Evolutionary conservation across 192 early-diverging fungal species (phyloP), one percentile per base, ranked within the genome.

Genomic region (Thoreauomyces humboldtii): DNA sequence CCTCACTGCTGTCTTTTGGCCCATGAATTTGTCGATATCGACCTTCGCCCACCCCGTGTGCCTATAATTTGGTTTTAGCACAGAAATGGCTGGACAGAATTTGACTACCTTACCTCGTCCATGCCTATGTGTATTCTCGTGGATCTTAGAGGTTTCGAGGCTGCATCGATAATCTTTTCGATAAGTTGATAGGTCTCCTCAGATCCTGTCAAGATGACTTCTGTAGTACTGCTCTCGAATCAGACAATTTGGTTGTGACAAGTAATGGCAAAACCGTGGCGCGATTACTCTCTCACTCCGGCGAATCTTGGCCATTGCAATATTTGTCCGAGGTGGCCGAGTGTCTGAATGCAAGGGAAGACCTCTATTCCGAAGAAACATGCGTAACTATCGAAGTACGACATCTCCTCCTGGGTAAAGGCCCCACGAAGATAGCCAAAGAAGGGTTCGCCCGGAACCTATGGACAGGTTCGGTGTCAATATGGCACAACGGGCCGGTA

Each of bases 261-360:
- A 29, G 33, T 55, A 27, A 0, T 0, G 1, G 14, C 0, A 42
- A 12, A 11, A 27, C 0, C 0, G 15, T n/a, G n/a, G n/a, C n/a
- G n/a, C n/a, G 33, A 34, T 45, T 54, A 75, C 72, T 94, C 92
- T 57, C 90, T 79, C 19, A 92, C 68, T 21, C 83, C 65, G 17
- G 87, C 79, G 62, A 87, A 94, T 43, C 81, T 76, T 14, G 92
- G 91, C 92, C 92, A 94, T 72, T 93, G 92, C 47, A 94, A 73
- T 21, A 93, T 84, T 67, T 94, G 92, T 0, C 92, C 92, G 57
- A 94, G 63, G 64, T 94, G 92, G 4, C 92, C 92, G 58, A 94
- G 71, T 9, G 91, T 93, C 73, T 94, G 92, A 37, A 94, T 94
- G 63, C 92, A 93, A 17, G 92, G 84, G 22, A 94, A 80, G 24